These are phyloP conservation scores for Melocanna baccifera DNA, from an alignment of 176 grass and related monocot species.

Conservation along the genomic window DNA sequence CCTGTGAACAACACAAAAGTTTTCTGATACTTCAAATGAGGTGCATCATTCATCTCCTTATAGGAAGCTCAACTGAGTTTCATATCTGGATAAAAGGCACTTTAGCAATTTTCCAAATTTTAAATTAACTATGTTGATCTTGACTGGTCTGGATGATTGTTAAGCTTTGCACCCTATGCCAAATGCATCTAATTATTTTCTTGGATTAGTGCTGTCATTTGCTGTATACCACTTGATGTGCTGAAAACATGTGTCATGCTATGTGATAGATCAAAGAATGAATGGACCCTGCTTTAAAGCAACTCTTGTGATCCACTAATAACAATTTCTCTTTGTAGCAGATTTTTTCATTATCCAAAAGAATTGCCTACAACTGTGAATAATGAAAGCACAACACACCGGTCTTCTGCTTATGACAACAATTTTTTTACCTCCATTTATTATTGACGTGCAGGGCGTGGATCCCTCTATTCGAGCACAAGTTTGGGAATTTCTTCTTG, in stretches of 20 bases:
- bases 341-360: not conserved
- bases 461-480: constrained; percentile 89
- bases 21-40: not conserved
- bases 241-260: not conserved
- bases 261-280: not conserved
- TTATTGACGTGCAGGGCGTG: constrained; percentile 57
- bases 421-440: constrained; percentile 12
- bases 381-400: not conserved
- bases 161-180: not conserved
- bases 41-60: constrained; percentile 3
- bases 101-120: not conserved
- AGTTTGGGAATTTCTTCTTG: constrained; percentile 99
- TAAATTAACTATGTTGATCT: not conserved
- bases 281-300: not conserved
- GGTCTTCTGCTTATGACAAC: not conserved
- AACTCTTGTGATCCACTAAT: not conserved
- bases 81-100: not conserved
- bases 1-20: not conserved
- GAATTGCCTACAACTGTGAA: not conserved
- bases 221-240: not conserved
- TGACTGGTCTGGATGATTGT: not conserved
- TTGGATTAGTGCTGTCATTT: not conserved
- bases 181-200: not conserved
- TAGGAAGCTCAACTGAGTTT: not conserved
- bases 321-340: not conserved